These are phyloP conservation scores for Lachnum nothofagi DNA, from an alignment of 2,329 filamentous ascomycete species.

Conservation along the genomic window DNA sequence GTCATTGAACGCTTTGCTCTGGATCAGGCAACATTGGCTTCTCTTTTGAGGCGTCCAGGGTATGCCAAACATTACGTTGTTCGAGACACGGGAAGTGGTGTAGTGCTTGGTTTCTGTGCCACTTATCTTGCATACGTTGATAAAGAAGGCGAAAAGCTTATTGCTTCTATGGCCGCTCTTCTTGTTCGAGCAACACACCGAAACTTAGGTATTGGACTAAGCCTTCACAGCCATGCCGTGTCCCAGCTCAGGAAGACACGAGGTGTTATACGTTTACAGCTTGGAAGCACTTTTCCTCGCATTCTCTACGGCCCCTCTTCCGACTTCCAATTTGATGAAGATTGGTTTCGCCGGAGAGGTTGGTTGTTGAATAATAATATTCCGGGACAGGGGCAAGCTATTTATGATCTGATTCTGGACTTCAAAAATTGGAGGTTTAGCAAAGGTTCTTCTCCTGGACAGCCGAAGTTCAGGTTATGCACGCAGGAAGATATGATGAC, in stretches of 20 bases:
- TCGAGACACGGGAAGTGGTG: slow-evolving; percentile 40
- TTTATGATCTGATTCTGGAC: slow-evolving; percentile 50
- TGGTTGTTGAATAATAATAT: slow-evolving; percentile 45
- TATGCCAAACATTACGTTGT: slow-evolving; percentile 55
- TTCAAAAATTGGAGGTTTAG: slow-evolving; percentile 43
- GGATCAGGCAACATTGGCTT: slow-evolving; percentile 38
- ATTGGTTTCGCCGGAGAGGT: slow-evolving; percentile 51
- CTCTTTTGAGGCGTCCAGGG: slow-evolving; percentile 48
- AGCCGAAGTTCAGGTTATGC: slow-evolving; percentile 36
- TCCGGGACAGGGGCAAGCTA: slow-evolving; percentile 45
- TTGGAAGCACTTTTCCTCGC: slow-evolving; percentile 55
- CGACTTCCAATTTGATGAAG: slow-evolving; percentile 35
- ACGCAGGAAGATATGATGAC: slow-evolving; percentile 39
- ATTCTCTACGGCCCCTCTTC: slow-evolving; percentile 50
- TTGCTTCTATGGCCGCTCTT: slow-evolving; percentile 52
- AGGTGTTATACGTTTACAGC: slow-evolving; percentile 49
- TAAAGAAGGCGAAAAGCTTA: slow-evolving; percentile 45
- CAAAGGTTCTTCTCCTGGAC: slow-evolving; percentile 37
- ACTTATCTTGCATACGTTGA: slow-evolving; percentile 56
- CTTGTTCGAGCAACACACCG: slow-evolving; percentile 47
- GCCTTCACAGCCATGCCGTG: slow-evolving; percentile 49
- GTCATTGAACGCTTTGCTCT: slow-evolving; percentile 41
- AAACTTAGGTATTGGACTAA: slow-evolving; percentile 47
- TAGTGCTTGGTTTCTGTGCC: slow-evolving; percentile 53
- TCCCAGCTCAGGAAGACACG: slow-evolving; percentile 45